These are phyloP conservation scores for Aspergillus neoniger DNA, from an alignment of 2,329 filamentous ascomycete genomes.

Conservation along the genomic window DNA sequence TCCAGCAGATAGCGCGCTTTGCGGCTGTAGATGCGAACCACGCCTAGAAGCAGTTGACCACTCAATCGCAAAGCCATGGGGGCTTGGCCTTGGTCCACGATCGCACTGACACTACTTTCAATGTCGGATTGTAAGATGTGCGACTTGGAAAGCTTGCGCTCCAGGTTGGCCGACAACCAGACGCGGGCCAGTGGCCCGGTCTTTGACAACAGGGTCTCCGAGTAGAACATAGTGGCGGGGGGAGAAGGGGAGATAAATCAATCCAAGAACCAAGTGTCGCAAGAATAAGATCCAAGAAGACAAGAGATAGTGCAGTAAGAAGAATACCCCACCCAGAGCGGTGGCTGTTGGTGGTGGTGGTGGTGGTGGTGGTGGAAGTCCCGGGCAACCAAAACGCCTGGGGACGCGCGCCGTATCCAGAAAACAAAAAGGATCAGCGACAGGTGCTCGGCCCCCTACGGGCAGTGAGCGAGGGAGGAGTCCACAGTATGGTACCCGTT, in stretches of 20 bases:
- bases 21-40: constrained; percentile 95
- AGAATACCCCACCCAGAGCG: constrained; percentile 35
- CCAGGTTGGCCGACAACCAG: constrained; percentile 96
- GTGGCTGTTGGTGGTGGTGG: constrained; percentile 30
- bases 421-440: constrained; percentile 34
- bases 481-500: neutral
- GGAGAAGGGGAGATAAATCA: too few species aligned
- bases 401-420: constrained; percentile 38
- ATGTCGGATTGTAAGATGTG: constrained; percentile 95
- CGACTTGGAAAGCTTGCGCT: constrained; percentile 97
- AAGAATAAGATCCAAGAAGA: constrained; percentile 28
- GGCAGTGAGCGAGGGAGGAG: constrained; percentile 3
- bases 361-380: constrained; percentile 19
- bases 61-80: constrained; percentile 93
- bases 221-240: constrained; percentile 80
- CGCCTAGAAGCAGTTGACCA: constrained; percentile 89
- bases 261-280: neutral
- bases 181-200: constrained; percentile 95
- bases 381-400: constrained; percentile 25
- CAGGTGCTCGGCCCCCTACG: constrained; percentile 13
- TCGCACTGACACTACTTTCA: constrained; percentile 89
- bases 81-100: constrained; percentile 88
- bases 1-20: constrained; percentile 96
- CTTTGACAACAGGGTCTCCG: constrained; percentile 92
- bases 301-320: neutral